Evolutionary conservation across 108 stramenopile genomes (phyloP), one percentile per base, ranked within the genome.

Genomic region (Chaetoceros muelleri): DNA sequence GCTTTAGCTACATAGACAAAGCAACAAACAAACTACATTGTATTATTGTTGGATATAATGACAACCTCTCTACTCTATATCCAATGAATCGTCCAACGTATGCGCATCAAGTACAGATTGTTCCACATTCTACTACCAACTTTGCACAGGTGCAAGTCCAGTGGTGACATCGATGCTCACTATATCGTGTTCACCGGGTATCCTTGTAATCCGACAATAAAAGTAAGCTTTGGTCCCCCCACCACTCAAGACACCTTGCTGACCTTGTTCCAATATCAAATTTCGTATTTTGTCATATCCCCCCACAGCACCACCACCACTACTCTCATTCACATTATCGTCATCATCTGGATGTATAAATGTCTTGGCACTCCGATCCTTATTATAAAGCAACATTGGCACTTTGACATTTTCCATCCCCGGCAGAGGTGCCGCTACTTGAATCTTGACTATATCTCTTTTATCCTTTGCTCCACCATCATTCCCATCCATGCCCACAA

Each of bases 171-270:
- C 68, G 51, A 79, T 69, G 40, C 72, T 73, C 17, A 56, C 21
- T 30, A 56, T 40, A 1, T 28, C 53, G 5, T 54, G n/a, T 10
- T 22, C 23, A 17, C 53, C 53, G 0, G 22, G 63, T 54, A 25
- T 65, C 30, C 16, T 51, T 21, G 70, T 74, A 5, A 75, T 46
- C 17, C 48, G 40, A 20, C 55, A 71, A 65, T 74, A 77, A 80
- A 77, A 80, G 57, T 80, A 80, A 3, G 75, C 79, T 59, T 82
- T 85, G 26, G 53, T 51, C 3, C 84, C 84, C 1, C 84, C 84
- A 24, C 24, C 20, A 0, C 80, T 79, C 48, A 81, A 34, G 21
- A 64, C 78, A 3, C 84, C 84, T 28, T 56, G 47, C 3, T 52
- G 45, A 13, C 80, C 80, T 45, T 52, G 52, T 30, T 64, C 44